Evolutionary conservation across 768 basidiomycete species (phyloP), one percentile per base, ranked within the genome.

Genomic region (Tulasnella calospora): DNA sequence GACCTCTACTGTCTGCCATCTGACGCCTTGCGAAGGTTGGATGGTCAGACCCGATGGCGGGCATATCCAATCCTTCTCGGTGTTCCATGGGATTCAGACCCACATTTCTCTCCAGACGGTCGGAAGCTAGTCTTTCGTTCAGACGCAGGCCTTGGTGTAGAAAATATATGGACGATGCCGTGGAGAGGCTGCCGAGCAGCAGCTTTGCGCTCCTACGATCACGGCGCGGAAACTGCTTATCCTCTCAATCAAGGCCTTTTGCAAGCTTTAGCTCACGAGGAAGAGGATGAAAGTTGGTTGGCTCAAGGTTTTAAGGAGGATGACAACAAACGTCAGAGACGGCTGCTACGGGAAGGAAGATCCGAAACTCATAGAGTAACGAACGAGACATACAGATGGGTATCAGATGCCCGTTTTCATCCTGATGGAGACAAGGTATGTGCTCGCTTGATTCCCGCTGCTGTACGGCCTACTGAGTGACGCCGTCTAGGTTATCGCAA

Each of bases 301-400:
- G n/a, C 33, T 3, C 80, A 82, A 30, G 90, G 91, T 8, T 81
- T 89, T 13, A 85, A 83, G 80, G 92, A 92, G 82, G 88, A 88
- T 0, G 76, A 81, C 5, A 84, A 86, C 71, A 85, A 89, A 80
- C 89, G 84, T 81, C 78, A 81, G 35, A 87, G 87, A 77, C 84
- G 91, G 47, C 84, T 92, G 55, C 79, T 87, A 1, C 85, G 88
- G 61, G 92, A 92, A 82, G 92, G 92, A 17, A 87, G 92, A 57
- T 71, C 84, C 7, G 81, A 36, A 87, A 87, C 87, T 27, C 82
- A 82, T 27, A 86, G 85, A 44, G 87, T 93, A 70, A 92, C 92
- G 5, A 93, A 93, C 81, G 92, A 93, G 82, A 92, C 92, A 0
- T 92, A 88, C 80, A 87, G 92, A 82, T 92, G 88, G 88, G 87